Base-by-base conservation (phyloP, 768 basidiomycete genomes). In the Dacryopinax primogenitus region DNA sequence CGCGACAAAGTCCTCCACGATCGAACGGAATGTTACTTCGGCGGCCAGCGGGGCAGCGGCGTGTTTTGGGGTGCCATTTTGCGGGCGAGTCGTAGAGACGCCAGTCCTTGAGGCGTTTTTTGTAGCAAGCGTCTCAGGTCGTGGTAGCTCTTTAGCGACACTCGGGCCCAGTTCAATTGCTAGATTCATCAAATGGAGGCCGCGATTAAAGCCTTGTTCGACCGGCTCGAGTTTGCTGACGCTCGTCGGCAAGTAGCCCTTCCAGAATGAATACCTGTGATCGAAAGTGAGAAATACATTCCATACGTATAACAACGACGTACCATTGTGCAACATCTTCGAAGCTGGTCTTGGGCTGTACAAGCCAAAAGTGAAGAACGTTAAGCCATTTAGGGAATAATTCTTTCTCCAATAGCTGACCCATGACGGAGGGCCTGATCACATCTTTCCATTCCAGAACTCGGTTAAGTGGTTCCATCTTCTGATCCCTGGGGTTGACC, bases 361-460 rank as follows among this genome's bases (percentile, higher is more conserved):
- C 80, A 39, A 99, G 86, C 96, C 96, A 98, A 47, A 91, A 76
- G 72, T 94, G 86, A 26, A 99, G 78, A 23, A 90, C 85, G 62
- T 92, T 88, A 66, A 98, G 80, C 93, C 94, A 99, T 73, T 96
- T 95, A 2, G 92, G 90, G 82, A 97, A 97, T 79, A 98, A 95
- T 71, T 92, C 92, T 3, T 82, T 81, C 73, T 95, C 90, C 68
- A 99, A 77, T 13, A 99, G 77, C 71, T 93, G 90, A 1, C 85
- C 81, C 70, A 96, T 81, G 67, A 95, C 82, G 2, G 88, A 85
- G 0, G 84, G 75, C 7, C 90, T 86, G 35, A 98, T 79, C 64
- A 90, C 79, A 33, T 77, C 73, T 12, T 80, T 78, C 96, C 96
- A 99, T 0, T 79, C 78, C 45, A 97, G 78, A 18, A 92, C 88